phyloP scores from a whole-genome alignment of 495 filamentous ascomycete genomes.

The Glonium stellatum region DNA sequence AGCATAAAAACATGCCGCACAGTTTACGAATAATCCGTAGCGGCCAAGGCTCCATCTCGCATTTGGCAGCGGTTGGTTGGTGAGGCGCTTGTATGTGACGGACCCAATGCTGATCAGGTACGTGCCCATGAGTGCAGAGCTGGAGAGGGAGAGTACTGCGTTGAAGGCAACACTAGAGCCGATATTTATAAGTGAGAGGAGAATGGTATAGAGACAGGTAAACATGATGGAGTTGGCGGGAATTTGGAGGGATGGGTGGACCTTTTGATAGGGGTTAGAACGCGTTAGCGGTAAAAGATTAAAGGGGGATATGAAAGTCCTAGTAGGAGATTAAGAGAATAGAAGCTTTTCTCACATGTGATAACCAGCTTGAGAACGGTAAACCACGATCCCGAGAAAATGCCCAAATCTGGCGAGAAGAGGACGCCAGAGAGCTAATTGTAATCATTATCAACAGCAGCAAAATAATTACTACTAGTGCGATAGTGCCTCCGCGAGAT shows the following conservation, averaged over 20 bases:
- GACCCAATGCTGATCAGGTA: conserved; percentile 19
- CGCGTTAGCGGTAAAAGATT: too few relatives aligned
- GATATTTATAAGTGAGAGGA: conserved; percentile 56
- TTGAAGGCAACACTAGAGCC: conserved; percentile 52
- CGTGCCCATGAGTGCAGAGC: conserved; percentile 25
- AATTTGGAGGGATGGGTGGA: conserved; percentile 32
- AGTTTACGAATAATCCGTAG: not conserved
- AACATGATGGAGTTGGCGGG: conserved; percentile 47
- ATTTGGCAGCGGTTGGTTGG: not conserved
- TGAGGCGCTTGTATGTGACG: conserved; percentile 2
- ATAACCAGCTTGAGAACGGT: conserved; percentile 47
- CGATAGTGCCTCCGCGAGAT: conserved; percentile 40
- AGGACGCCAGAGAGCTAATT: conserved; percentile 50
- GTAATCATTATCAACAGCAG: conserved; percentile 45
- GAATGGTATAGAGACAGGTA: conserved; percentile 43
- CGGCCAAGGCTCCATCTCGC: not conserved
- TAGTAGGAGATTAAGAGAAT: too few relatives aligned
- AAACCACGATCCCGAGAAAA: conserved; percentile 54
- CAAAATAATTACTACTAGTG: conserved; percentile 46
- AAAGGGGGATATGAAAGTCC: too few relatives aligned
- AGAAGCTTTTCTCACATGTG: conserved; percentile 37
- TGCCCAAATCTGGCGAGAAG: conserved; percentile 53
- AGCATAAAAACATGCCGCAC: not conserved
- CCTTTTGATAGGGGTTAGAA: too few relatives aligned
- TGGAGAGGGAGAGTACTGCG: conserved; percentile 43